Conservation (phyloP, 257 asterid genomes). For the Datura wrightii region DNA sequence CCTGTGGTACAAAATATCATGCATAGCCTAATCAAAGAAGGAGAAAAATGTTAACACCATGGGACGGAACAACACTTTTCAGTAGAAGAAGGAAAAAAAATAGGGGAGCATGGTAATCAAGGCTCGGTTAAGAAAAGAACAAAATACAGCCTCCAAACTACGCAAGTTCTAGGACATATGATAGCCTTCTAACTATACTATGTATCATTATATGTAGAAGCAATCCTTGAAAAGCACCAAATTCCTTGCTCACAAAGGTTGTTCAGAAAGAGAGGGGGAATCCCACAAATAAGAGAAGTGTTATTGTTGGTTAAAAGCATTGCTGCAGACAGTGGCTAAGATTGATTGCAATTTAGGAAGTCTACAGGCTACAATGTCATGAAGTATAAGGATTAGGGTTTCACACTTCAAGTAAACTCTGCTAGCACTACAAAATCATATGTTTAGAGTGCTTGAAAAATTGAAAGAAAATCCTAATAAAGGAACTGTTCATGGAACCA, state of each 20-base stretch:
- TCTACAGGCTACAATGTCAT: background rate
- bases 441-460: background rate
- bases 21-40: constrained; percentile 77
- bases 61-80: background rate
- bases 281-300: background rate
- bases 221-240: background rate
- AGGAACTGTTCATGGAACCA: background rate
- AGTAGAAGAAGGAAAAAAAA: constrained; percentile 24
- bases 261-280: background rate
- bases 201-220: background rate
- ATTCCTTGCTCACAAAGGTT: background rate
- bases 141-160: constrained; percentile 3
- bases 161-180: background rate
- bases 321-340: background rate
- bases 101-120: constrained; percentile 25
- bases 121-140: background rate
- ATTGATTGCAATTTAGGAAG: background rate
- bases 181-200: background rate
- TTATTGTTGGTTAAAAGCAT: background rate
- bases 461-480: background rate
- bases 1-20: constrained; percentile 77
- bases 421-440: background rate
- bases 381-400: background rate
- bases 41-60: background rate
- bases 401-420: background rate